phyloP scores from a whole-genome alignment of 2,329 filamentous ascomycete genomes.

The Cytospora piceicola region DNA sequence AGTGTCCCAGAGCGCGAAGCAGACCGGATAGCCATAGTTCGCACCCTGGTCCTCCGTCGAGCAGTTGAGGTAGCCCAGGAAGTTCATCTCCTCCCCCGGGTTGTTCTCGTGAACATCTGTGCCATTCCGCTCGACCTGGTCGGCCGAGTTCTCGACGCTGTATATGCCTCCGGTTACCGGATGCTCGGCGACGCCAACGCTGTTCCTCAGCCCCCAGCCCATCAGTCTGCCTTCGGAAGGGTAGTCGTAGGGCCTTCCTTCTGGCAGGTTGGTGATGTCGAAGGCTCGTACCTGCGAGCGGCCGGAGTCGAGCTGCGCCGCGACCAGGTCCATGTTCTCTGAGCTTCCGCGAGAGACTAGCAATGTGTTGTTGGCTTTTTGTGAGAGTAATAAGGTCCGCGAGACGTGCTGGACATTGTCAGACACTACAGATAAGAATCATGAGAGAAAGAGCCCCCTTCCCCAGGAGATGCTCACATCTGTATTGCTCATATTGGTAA shows the following conservation, averaged over 20 bases:
- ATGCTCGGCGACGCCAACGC: slow-evolving; percentile 68
- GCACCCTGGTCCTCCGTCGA: slow-evolving; percentile 41
- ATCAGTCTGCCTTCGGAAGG: slow-evolving; percentile 50
- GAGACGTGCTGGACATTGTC: slow-evolving; percentile 54
- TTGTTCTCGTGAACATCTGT: slow-evolving; percentile 67
- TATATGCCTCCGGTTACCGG: slow-evolving; percentile 52
- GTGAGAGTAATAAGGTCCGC: slow-evolving; percentile 67
- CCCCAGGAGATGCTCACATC: slow-evolving; percentile 44
- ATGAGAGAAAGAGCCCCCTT: background rate
- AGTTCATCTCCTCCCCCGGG: slow-evolving; percentile 74
- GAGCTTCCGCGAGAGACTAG: slow-evolving; percentile 69
- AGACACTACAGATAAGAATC: background rate
- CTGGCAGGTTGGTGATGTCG: slow-evolving; percentile 43
- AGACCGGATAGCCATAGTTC: slow-evolving; percentile 74
- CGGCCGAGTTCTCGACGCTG: slow-evolving; percentile 69
- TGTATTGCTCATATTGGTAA: slow-evolving; percentile 64
- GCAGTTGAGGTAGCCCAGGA: slow-evolving; percentile 59
- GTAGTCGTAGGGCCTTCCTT: slow-evolving; percentile 47
- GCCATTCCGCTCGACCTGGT: slow-evolving; percentile 58
- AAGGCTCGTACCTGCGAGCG: slow-evolving; percentile 70
- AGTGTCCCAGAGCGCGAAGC: slow-evolving; percentile 68
- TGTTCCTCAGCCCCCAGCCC: slow-evolving; percentile 72
- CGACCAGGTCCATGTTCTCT: slow-evolving; percentile 62
- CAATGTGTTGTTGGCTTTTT: slow-evolving; percentile 57
- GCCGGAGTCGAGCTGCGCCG: slow-evolving; percentile 57